Conservation (phyloP, 306 rosid species). For the Medicago truncatula region DNA sequence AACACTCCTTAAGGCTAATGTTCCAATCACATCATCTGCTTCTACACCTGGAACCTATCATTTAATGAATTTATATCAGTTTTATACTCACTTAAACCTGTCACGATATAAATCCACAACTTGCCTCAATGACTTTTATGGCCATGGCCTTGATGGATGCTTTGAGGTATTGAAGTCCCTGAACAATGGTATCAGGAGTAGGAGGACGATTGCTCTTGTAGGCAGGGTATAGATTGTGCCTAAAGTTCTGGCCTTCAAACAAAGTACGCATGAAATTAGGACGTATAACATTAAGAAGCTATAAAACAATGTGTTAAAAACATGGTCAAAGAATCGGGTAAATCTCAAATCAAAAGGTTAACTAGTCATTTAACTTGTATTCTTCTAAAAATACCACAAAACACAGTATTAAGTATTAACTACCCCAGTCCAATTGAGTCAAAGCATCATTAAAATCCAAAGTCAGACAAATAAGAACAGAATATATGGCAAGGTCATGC, state of each 20-base stretch:
- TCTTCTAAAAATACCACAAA: slow-evolving; percentile 19
- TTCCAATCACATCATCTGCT: slow-evolving; percentile 99
- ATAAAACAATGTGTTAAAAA: slow-evolving; percentile 10
- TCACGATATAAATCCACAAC: slow-evolving; percentile 37
- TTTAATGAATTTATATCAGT: slow-evolving; percentile 42
- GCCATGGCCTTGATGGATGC: slow-evolving; percentile 97
- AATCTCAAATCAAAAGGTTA: slow-evolving; percentile 22
- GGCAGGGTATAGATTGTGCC: slow-evolving; percentile 81
- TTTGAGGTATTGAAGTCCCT: slow-evolving; percentile 95
- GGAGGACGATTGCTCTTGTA: slow-evolving; percentile 98
- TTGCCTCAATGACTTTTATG: slow-evolving; percentile 88
- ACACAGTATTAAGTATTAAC: slow-evolving; percentile 13
- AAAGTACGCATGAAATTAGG: slow-evolving; percentile 41
- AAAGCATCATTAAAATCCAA: slow-evolving; percentile 28
- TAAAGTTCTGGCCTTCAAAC: slow-evolving; percentile 81
- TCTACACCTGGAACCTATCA: slow-evolving; percentile 95
- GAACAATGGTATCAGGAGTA: slow-evolving; percentile 95
- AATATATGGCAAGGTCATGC: slow-evolving; percentile 30
- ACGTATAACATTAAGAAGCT: slow-evolving; percentile 33
- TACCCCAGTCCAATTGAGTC: background rate
- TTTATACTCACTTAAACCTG: slow-evolving; percentile 29
- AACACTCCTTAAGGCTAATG: slow-evolving; percentile 84
- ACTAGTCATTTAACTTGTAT: slow-evolving; percentile 14
- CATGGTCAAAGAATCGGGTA: slow-evolving; percentile 23
- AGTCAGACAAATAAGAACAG: slow-evolving; percentile 12